Percentiles rank a stretch among this genome's conserved stretches.
These are phyloP conservation scores for Plantago lanceolata DNA, from an alignment of 305 asterid genomes.

Conservation along the genomic window DNA sequence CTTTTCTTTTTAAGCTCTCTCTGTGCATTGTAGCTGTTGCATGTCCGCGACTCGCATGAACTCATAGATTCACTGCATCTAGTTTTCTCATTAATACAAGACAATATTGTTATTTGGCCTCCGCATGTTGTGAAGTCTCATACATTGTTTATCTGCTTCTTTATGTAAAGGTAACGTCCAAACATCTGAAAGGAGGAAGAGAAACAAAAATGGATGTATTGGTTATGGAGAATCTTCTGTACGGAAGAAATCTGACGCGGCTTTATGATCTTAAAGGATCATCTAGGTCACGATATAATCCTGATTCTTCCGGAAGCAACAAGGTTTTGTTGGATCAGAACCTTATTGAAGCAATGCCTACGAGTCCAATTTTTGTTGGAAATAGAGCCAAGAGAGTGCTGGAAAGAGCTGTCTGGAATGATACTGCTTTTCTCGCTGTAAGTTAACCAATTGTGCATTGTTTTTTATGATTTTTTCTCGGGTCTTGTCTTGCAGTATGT, in stretches of 20 bases:
- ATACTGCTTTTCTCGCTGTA: conserved; percentile 78
- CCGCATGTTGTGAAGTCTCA: conserved; percentile 15
- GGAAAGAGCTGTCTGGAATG: conserved; percentile 93
- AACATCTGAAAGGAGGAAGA: conserved; percentile 73
- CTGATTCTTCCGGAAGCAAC: conserved; percentile 73
- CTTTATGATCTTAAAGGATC: conserved; percentile 89
- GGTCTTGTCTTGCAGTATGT: not conserved
- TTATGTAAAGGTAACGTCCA: conserved; percentile 52
- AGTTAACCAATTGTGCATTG: conserved; percentile 28
- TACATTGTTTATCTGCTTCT: conserved; percentile 18
- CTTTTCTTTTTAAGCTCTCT: not conserved
- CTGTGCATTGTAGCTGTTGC: not conserved
- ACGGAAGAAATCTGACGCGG: conserved; percentile 60
- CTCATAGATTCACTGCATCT: not conserved
- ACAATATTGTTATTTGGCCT: not conserved
- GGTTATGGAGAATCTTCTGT: conserved; percentile 85
- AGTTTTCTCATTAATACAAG: not conserved
- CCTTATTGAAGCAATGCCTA: conserved; percentile 87
- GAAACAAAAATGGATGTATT: conserved; percentile 74
- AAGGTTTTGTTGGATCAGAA: conserved; percentile 81
- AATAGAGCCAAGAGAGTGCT: conserved; percentile 64
- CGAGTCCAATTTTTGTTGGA: conserved; percentile 79
- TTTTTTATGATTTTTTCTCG: not conserved
- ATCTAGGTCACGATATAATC: conserved; percentile 64
- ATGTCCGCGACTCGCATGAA: not conserved